Conservation (phyloP, 2,329 filamentous ascomycete genomes). For the Neurospora sp. region DNA sequence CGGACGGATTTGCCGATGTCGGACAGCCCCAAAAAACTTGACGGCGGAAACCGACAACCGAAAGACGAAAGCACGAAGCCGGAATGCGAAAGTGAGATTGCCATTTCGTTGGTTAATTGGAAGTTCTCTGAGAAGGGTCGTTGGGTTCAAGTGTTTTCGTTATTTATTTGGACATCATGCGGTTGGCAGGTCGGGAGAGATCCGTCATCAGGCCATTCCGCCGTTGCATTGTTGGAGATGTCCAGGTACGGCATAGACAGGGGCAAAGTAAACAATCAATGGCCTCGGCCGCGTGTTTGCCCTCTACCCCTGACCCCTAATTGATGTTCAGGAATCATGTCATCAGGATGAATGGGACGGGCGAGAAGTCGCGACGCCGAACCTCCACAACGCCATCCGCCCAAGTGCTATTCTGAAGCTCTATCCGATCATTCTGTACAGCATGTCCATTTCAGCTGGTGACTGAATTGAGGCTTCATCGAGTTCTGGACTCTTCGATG, state of each 20-base stretch:
- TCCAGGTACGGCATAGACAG: not conserved
- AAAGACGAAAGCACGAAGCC: not conserved
- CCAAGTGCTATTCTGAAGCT: not conserved
- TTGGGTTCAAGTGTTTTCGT: not conserved
- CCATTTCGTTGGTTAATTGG: not conserved
- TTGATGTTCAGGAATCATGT: not conserved
- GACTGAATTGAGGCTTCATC: not conserved
- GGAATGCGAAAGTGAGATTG: not conserved
- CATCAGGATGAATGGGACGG: not conserved
- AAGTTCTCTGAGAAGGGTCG: not conserved
- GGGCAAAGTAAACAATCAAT: not conserved
- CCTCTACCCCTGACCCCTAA: not conserved
- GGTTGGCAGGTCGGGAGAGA: not conserved
- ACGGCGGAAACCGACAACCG: not conserved
- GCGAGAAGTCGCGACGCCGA: not conserved
- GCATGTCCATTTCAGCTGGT: not conserved
- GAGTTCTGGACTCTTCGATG: not conserved
- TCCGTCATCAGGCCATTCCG: not conserved
- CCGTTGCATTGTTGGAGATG: not conserved
- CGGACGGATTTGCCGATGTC: not conserved
- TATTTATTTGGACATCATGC: not conserved
- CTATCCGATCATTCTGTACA: not conserved
- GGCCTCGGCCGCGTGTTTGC: not conserved
- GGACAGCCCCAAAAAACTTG: not conserved
- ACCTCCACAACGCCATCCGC: not conserved